phyloP scores from a whole-genome alignment of 2,329 filamentous ascomycete genomes.

The Tolypocladium tundrense region DNA sequence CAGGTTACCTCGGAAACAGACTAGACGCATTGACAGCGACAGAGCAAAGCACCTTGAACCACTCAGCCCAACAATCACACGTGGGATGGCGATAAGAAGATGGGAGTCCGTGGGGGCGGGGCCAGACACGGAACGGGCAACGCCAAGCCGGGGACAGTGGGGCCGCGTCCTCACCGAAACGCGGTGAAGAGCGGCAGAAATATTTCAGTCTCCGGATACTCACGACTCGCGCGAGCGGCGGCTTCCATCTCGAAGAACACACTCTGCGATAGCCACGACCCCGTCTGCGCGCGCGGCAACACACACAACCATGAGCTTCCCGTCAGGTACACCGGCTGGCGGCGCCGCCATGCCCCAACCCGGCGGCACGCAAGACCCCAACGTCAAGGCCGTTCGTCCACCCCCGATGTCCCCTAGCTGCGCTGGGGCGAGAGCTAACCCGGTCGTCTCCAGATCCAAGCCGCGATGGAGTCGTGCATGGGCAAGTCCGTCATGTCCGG shows the following conservation, averaged over 20 bases:
- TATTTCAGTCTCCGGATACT: slow-evolving; percentile 16
- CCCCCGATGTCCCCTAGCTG: neutral
- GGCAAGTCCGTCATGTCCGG: slow-evolving; percentile 84
- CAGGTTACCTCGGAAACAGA: neutral
- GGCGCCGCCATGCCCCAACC: slow-evolving; percentile 4
- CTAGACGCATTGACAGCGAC: neutral
- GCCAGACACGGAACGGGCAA: neutral
- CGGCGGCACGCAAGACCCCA: slow-evolving; percentile 34
- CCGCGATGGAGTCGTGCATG: slow-evolving; percentile 83
- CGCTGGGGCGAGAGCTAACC: neutral
- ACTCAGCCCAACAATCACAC: neutral
- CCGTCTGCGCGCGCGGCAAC: neutral
- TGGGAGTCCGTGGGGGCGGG: neutral
- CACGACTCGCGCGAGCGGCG: neutral
- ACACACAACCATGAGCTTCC: slow-evolving; percentile 26
- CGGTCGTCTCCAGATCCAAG: slow-evolving; percentile 53
- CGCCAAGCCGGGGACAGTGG: neutral
- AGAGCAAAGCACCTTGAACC: neutral
- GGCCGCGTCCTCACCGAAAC: slow-evolving; percentile 1
- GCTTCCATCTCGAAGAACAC: neutral
- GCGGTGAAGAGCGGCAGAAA: slow-evolving; percentile 32
- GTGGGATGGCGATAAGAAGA: neutral
- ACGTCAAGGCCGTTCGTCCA: slow-evolving; percentile 33
- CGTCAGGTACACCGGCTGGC: slow-evolving; percentile 17
- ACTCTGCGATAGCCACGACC: neutral